Conservation (phyloP, 2,329 filamentous ascomycete genomes). For the Cytospora piceae region DNA sequence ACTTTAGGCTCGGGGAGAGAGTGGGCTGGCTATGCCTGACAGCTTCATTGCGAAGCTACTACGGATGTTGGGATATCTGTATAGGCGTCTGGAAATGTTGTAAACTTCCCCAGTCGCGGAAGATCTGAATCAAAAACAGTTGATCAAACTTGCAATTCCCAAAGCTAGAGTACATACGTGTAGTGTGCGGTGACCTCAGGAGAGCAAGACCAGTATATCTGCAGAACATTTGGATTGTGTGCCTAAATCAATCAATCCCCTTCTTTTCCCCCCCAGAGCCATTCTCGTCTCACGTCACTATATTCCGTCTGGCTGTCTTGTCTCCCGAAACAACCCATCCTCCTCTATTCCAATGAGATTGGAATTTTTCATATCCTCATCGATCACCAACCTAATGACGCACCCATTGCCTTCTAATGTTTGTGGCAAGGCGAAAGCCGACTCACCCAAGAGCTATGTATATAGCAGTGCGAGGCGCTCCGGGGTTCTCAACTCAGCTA, state of each 20-base stretch:
- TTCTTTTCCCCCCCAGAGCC: no score
- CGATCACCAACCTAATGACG: neutral
- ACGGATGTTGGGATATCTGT: neutral
- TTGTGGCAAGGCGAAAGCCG: neutral
- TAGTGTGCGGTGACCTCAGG: neutral
- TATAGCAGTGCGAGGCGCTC: no score
- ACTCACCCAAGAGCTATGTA: neutral
- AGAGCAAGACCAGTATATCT: neutral
- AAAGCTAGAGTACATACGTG: neutral
- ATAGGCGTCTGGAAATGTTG: neutral
- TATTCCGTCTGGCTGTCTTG: neutral
- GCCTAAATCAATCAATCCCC: no score
- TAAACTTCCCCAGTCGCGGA: neutral
- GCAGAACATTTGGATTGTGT: neutral
- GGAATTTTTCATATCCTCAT: neutral
- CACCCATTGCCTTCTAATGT: neutral
- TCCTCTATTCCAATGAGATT: neutral
- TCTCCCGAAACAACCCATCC: neutral
- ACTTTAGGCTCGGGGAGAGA: neutral
- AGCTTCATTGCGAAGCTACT: neutral
- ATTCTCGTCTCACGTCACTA: no score
- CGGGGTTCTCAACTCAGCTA: no score
- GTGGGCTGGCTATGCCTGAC: neutral
- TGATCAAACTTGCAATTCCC: neutral
- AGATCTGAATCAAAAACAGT: neutral